Evolutionary conservation across 352 stramenopile genomes (phyloP), one percentile per base, ranked within the genome.

Genomic region (Sclerospora graminicola): DNA sequence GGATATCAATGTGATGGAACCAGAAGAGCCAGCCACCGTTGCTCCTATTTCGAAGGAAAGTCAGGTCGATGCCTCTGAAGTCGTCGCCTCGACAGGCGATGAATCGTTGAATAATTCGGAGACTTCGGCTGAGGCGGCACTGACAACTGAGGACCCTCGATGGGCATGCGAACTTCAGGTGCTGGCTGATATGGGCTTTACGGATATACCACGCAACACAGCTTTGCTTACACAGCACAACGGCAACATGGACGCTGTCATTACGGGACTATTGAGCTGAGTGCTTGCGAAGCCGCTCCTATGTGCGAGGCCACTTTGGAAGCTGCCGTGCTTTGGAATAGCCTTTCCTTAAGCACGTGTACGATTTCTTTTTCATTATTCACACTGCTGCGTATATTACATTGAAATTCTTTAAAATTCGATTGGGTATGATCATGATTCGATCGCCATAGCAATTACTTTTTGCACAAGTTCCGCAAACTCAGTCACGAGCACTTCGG

Each of bases 161-260:
- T 88, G 69, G 71, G 40, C 48, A 0, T 52, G 46, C 15, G 48
- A 80, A 27, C 57, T 87, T 30, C 48, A 68, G 32, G 49, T 57
- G 16, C 53, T 90, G 23, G 57, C 41, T 1, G 68, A 84, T 26
- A 90, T 90, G 79, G 76, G 79, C 21, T 90, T 90, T 32, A 56
- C 51, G 26, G 66, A 89, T 47, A 67, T 63, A 7, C 33, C 66
- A 8, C 63, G 53, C 51, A 86, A 82, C 55, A 45, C 72, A 26
- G 41, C 60, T 29, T 58, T 91, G 28, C 58, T 91, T 8, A 60
- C 63, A 16, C 53, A 69, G 36, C 49, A 83, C 54, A 50, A 83
- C 2, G 74, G 79, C 31, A 60, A 89, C 52, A 59, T 91, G 36
- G 67, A 76, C 24, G 63, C 61, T 23, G 76, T 89, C 29, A 72